Base-by-base conservation (phyloP, 1,284 basidiomycete species). In the Moesziomyces sp. region DNA sequence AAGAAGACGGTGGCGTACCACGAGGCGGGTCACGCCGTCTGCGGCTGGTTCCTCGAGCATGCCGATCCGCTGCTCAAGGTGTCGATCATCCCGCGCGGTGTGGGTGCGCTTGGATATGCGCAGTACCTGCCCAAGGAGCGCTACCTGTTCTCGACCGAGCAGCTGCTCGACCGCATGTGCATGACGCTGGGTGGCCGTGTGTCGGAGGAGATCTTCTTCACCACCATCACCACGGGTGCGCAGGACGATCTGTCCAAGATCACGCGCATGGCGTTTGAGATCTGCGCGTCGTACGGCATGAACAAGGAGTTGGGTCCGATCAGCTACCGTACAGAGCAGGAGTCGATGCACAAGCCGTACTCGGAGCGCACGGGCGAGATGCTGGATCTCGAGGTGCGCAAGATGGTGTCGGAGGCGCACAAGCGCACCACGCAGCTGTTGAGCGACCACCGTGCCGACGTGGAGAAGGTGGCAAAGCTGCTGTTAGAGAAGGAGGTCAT, bases 181-280 rank as follows among this genome's bases (percentile, higher is more conserved):
- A 98, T 99, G 93, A 99, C 96, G 0, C 89, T 99, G n/a, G 96
- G 97, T 64, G 96, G 96, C 3, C 93, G 97, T 67, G 96, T 98
- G 3, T 92, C 94, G 0, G 96, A 99, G 86, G 97, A 99, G 85
- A 95, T 99, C 69, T 97, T 99, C 87, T 99, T 99, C 82, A 93
- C 93, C 38, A 78, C 85, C n/a, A 96, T 99, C 85, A 99, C 97
- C 1, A 97, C 96, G 2, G 96, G 96, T 76, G 97, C 97, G 3
- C 94, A 97, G 85, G 95, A 98, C 82, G 96, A 98, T 83, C 86
- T 98, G 55, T 93, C 96, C 85, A 99, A 98, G 87, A 97, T 99
- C 77, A 97, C 97, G 10, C 90, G 92, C 73, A 94, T 98, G 91
- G 97, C 96, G 2, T 97, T 96, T 74, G 95, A 98, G 86, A 93